A percentile compares a stretch with the other conserved stretches of the same genome.
These are phyloP conservation scores for Diaporthe vexans DNA, from an alignment of 2,329 filamentous ascomycete species.

Conservation along the genomic window DNA sequence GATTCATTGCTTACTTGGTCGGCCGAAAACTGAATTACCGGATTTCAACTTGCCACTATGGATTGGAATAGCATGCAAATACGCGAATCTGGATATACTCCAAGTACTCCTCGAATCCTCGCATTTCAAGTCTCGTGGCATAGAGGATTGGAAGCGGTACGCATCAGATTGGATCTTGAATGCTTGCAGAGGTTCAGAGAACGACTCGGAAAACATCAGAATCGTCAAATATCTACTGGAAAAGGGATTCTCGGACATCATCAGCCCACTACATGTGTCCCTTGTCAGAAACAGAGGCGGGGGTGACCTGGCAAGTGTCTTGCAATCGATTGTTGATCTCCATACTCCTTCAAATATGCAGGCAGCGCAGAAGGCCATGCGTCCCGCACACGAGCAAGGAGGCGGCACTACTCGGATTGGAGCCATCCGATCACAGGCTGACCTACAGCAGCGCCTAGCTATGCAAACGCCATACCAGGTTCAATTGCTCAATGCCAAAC, in stretches of 20 bases:
- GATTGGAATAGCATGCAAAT: neutral
- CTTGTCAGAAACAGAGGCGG: neutral
- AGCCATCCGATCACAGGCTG: slow-evolving; percentile 41
- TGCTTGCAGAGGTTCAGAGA: neutral
- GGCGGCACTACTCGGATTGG: too few species aligned
- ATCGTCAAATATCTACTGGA: neutral
- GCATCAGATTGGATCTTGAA: neutral
- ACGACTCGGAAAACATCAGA: neutral
- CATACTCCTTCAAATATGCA: neutral
- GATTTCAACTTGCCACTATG: neutral
- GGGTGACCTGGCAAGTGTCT: neutral
- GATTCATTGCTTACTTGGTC: neutral
- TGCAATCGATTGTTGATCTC: neutral
- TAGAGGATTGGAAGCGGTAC: neutral
- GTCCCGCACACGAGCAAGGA: too few species aligned
- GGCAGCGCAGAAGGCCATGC: neutral
- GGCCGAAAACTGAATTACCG: neutral
- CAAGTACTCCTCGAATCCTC: neutral
- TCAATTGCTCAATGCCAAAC: slow-evolving; percentile 40
- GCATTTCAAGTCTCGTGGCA: neutral
- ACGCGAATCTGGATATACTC: neutral
- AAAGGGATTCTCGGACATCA: neutral
- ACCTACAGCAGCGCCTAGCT: slow-evolving; percentile 29
- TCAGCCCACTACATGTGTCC: neutral
- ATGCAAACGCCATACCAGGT: slow-evolving; percentile 31